Percentiles rank a stretch among this genome's conserved stretches.
Evolutionary conservation across 106 monocot genomes (phyloP).

Genomic region (Amphibolis antarctica): DNA sequence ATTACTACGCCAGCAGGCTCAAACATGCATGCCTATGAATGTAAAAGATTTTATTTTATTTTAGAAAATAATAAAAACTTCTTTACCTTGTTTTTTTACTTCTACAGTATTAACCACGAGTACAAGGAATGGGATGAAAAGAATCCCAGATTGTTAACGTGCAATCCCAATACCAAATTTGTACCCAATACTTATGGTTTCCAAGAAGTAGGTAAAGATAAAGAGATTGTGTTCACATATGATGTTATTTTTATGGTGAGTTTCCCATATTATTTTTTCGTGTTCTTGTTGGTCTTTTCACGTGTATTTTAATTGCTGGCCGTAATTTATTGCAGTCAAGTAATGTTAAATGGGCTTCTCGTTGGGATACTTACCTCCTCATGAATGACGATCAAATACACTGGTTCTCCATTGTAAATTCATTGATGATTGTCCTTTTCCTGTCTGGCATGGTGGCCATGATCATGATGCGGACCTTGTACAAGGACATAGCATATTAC

Average conservation of each 20-base stretch:
- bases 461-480: constrained; percentile 70
- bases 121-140: constrained; percentile 54
- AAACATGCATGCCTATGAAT: too few relatives aligned
- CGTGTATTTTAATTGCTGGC: background rate
- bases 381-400: constrained; percentile 77
- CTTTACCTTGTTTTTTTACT: background rate
- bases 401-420: constrained; percentile 73
- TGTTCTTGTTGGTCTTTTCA: background rate
- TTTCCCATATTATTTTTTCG: background rate
- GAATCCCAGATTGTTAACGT: constrained; percentile 44
- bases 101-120: constrained; percentile 47
- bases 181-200: constrained; percentile 22
- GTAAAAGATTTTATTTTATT: too few relatives aligned
- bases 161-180: constrained; percentile 44
- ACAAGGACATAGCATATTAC: constrained; percentile 62
- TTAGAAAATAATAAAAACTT: too few relatives aligned
- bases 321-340: constrained; percentile 30
- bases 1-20: too few relatives aligned
- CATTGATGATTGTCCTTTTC: constrained; percentile 66
- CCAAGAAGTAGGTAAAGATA: constrained; percentile 48
- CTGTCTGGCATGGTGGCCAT: constrained; percentile 74
- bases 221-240: constrained; percentile 50
- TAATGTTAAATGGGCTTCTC: constrained; percentile 69
- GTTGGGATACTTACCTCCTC: constrained; percentile 68
- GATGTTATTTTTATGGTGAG: constrained; percentile 56